Conservation (phyloP, 495 filamentous ascomycete species). For the Hypoxylon fuscum region DNA sequence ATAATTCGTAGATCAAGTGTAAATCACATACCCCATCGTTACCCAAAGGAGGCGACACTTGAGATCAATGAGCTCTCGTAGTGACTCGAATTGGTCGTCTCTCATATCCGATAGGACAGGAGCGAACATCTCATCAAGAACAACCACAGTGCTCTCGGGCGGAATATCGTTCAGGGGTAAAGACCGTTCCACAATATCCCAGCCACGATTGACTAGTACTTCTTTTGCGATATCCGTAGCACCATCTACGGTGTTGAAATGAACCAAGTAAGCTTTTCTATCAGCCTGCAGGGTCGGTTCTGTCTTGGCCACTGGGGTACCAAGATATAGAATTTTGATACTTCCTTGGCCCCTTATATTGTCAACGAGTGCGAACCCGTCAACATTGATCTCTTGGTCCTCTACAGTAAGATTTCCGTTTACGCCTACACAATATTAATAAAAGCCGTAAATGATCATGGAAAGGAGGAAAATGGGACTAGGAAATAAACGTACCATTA, state of each 20-base stretch:
- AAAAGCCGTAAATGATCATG: not conserved
- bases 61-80: not conserved
- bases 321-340: not conserved
- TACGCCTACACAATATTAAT: not conserved
- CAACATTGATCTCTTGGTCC: not conserved
- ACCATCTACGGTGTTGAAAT: not conserved
- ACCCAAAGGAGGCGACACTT: not conserved
- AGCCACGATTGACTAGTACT: not conserved
- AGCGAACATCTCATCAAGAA: slow-evolving; percentile 2
- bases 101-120: slow-evolving; percentile 1
- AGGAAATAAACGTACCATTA: not conserved
- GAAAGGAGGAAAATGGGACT: too few species aligned
- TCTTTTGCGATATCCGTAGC: not conserved
- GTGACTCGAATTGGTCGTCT: not conserved
- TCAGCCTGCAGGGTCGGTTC: not conserved
- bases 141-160: not conserved
- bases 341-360: not conserved
- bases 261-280: not conserved
- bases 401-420: not conserved
- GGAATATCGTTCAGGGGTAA: not conserved
- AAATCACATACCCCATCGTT: not conserved
- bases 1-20: too few species aligned
- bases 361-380: not conserved
- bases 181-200: not conserved
- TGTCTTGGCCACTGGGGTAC: not conserved